phyloP scores from a whole-genome alignment of 2,329 filamentous ascomycete genomes.

The Colletotrichum cordylinicola region DNA sequence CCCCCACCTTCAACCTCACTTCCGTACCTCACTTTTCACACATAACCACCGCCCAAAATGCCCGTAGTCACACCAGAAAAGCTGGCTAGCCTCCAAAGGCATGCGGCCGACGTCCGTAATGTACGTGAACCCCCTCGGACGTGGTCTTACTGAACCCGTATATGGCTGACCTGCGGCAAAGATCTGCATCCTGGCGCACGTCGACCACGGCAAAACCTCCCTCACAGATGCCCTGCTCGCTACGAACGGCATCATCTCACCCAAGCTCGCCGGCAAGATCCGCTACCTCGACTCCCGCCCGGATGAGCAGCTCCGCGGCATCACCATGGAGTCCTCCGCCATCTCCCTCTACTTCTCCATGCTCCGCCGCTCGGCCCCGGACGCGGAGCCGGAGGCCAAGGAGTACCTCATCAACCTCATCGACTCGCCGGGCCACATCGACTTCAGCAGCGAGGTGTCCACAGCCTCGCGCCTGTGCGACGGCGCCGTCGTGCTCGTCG shows the following conservation, averaged over 20 bases:
- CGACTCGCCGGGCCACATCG: slow-evolving; percentile 96
- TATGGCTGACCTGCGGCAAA: slow-evolving; percentile 37
- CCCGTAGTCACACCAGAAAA: slow-evolving; percentile 91
- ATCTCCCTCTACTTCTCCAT: slow-evolving; percentile 97
- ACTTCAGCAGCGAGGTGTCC: slow-evolving; percentile 98
- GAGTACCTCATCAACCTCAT: slow-evolving; percentile 98
- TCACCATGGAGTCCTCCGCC: slow-evolving; percentile 99
- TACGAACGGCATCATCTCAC: slow-evolving; percentile 99
- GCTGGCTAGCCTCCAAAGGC: slow-evolving; percentile 86
- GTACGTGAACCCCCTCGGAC: slow-evolving; percentile 48
- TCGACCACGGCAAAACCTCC: slow-evolving; percentile 98
- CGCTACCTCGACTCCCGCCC: slow-evolving; percentile 95
- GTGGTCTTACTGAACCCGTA: slow-evolving; percentile 16
- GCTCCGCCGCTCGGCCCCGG: slow-evolving; percentile 74
- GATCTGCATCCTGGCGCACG: slow-evolving; percentile 96
- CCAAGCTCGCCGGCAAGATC: slow-evolving; percentile 96
- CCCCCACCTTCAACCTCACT: not conserved
- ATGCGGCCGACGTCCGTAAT: slow-evolving; percentile 90
- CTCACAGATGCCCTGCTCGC: slow-evolving; percentile 94
- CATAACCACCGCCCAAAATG: slow-evolving; percentile 60
- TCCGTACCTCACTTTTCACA: not conserved
- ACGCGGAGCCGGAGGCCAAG: slow-evolving; percentile 73
- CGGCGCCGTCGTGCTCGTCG: slow-evolving; percentile 91
- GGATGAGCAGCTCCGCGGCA: slow-evolving; percentile 93
- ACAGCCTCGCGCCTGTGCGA: slow-evolving; percentile 94